Evolutionary conservation across 140 eudicot genomes (phyloP).

Genomic region (Senecio squalidus): DNA sequence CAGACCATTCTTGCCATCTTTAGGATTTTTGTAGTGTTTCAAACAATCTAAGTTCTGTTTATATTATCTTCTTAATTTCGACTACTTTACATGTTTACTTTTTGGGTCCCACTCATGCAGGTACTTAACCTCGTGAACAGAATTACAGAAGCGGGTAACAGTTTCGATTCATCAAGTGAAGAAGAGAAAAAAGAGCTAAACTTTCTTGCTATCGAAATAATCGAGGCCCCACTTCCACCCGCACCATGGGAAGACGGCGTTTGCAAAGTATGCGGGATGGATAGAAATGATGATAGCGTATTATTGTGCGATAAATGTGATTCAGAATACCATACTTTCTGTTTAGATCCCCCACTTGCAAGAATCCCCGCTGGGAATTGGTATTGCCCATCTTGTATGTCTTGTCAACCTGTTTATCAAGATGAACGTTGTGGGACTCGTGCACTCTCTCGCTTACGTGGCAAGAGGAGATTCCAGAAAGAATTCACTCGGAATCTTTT

Average conservation of each 20-base stretch:
- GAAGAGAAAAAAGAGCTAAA: conserved; percentile 61
- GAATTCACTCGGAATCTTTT: conserved; percentile 43
- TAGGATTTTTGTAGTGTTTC: background rate
- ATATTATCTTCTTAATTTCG: too few species aligned
- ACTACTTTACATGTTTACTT: background rate
- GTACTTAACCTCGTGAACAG: conserved; percentile 58
- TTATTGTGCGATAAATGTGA: conserved; percentile 92
- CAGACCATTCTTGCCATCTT: background rate
- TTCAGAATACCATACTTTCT: conserved; percentile 91
- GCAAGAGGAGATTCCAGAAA: conserved; percentile 45
- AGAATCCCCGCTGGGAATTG: conserved; percentile 94
- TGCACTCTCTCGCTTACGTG: conserved; percentile 27
- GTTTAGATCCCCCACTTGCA: conserved; percentile 86
- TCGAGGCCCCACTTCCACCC: conserved; percentile 60
- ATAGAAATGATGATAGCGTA: conserved; percentile 85
- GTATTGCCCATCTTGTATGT: conserved; percentile 93
- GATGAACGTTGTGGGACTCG: conserved; percentile 41
- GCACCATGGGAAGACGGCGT: conserved; percentile 99
- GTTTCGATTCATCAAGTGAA: conserved; percentile 23
- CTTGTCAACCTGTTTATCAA: conserved; percentile 29
- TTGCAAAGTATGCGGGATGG: conserved; percentile 96
- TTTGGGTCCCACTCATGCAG: too few species aligned
- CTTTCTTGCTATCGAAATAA: conserved; percentile 32
- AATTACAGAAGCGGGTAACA: conserved; percentile 27
- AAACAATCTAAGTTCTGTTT: background rate